A percentile compares a stretch with the other conserved stretches of the same genome.
These are phyloP conservation scores for Blepharisma stoltei DNA, from an alignment of 73 alveolate genomes.

Conservation along the genomic window DNA sequence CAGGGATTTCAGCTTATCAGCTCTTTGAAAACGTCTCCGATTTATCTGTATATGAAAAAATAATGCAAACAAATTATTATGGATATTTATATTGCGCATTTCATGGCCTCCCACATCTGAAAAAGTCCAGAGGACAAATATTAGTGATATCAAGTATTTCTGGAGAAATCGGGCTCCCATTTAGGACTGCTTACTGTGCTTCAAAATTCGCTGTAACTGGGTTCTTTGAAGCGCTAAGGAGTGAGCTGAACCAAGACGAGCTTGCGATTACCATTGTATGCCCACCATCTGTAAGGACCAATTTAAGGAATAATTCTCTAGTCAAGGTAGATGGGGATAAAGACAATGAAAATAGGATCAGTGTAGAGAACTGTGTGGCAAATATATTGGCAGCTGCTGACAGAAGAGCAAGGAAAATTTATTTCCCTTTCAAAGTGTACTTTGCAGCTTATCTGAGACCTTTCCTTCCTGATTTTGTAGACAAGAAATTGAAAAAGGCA, in stretches of 20 bases:
- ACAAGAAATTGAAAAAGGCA: slow-evolving; percentile 46
- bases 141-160: slow-evolving; percentile 76
- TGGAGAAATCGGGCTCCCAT: slow-evolving; percentile 77
- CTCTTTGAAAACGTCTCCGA: slow-evolving; percentile 62
- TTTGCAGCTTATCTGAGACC: slow-evolving; percentile 64
- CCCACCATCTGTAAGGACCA: slow-evolving; percentile 69
- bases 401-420: slow-evolving; percentile 62
- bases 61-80: slow-evolving; percentile 70
- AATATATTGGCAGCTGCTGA: slow-evolving; percentile 70
- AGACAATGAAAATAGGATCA: slow-evolving; percentile 60
- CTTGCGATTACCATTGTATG: slow-evolving; percentile 72
- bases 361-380: slow-evolving; percentile 57
- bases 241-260: slow-evolving; percentile 56
- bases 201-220: slow-evolving; percentile 82
- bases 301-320: slow-evolving; percentile 45
- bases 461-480: slow-evolving; percentile 64
- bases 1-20: slow-evolving; percentile 78
- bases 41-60: slow-evolving; percentile 41
- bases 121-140: slow-evolving; percentile 62
- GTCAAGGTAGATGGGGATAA: slow-evolving; percentile 40
- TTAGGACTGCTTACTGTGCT: slow-evolving; percentile 76
- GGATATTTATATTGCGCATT: slow-evolving; percentile 53
- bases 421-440: slow-evolving; percentile 73
- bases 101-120: slow-evolving; percentile 57
- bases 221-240: slow-evolving; percentile 73